Evolutionary conservation across 2,329 filamentous ascomycete genomes (phyloP), one percentile per base, ranked within the genome.

Genomic region (Penicillium vulpinum): DNA sequence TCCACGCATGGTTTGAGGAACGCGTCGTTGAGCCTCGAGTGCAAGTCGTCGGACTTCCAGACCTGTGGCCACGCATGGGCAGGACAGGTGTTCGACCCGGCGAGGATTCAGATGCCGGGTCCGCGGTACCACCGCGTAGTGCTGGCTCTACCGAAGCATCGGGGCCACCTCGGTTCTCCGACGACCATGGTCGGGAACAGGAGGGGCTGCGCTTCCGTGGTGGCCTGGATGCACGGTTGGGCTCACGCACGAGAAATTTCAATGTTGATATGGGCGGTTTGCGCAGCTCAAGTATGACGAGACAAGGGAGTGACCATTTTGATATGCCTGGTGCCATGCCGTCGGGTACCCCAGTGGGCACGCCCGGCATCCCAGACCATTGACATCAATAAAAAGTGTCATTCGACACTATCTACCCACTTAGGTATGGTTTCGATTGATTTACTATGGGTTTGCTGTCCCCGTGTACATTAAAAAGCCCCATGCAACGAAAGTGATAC

Each of bases 1-100:
- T 87, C 5, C 85, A 87, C 64, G 81, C 84, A 38, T 88, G 85
- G 85, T 87, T 88, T 66, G 85, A 88, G 67, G 85, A 87, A 59
- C 80, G 85, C 44, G 85, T 84, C 35, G 85, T 88, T 5, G 85
- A 87, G 67, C 85, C 85, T 4, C 80, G 85, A 16, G 86, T 88
- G 60, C 85, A 88, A 65, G 84, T 87, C 31, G 85, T 87, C 22
- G 83, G 84, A 1, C 72, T 87, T 4, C 85, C 85, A 1, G 83
- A 81, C 51, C 73, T 87, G 3, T 87, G 85, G 85, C 85, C 85
- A 1, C 77, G 85, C 33, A 87, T 80, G 77, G 77, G 77, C 40
- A 68, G 78, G 44, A 78, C 77, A 18, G 77, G 77, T 11, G 76
- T 80, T 6, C 66, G 77, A 24, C 67, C 75, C 0, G 73, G 73